Conservation (phyloP, 2,329 filamentous ascomycete species). For the Magnaporthales sp. region DNA sequence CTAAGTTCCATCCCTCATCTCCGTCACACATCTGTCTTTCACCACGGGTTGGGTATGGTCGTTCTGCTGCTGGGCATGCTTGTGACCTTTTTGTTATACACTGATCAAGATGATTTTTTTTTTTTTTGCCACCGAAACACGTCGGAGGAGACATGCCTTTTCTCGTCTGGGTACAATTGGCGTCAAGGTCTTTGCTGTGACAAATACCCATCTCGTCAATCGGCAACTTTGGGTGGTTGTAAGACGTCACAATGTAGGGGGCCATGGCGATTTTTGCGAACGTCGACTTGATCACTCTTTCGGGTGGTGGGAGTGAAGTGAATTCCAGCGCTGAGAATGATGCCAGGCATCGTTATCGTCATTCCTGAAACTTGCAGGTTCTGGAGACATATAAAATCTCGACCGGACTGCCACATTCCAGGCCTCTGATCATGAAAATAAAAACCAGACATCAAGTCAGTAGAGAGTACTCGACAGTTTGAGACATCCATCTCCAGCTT, state of each 20-base stretch:
- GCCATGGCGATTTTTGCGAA: not conserved
- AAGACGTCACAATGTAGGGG: not conserved
- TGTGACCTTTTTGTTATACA: not conserved
- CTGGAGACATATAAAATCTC: not conserved
- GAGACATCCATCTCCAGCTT: not conserved
- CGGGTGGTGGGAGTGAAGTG: not conserved
- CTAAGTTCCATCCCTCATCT: not conserved
- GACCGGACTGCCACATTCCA: not conserved
- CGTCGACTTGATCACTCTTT: not conserved
- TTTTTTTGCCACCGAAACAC: not conserved
- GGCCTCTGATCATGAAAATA: not conserved
- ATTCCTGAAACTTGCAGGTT: not conserved
- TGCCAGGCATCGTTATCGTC: not conserved
- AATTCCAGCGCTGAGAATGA: not conserved
- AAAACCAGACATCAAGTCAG: not conserved
- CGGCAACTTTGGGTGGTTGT: not conserved
- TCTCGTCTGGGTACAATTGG: not conserved
- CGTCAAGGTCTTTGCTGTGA: not conserved
- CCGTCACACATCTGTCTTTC: not conserved
- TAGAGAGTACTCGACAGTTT: not conserved
- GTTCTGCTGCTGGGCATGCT: not conserved
- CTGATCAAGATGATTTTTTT: not conserved
- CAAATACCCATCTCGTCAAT: not conserved
- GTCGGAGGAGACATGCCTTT: not conserved
- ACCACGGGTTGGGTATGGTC: not conserved